Conservation (phyloP, 306 rosid genomes). For the Clitoria ternatea region DNA sequence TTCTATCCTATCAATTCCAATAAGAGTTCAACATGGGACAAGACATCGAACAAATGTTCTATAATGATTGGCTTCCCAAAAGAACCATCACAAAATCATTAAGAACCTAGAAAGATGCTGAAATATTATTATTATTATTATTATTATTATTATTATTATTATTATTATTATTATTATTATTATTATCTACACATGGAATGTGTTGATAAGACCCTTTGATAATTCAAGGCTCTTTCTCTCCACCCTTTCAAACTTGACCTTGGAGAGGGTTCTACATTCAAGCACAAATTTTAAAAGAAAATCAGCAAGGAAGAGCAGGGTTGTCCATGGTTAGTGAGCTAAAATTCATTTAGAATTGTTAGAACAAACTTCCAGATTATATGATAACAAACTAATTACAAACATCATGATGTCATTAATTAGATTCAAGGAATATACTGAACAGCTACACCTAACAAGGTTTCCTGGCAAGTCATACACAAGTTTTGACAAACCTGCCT, state of each 20-base stretch:
- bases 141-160: too few species aligned
- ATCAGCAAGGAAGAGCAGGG: background rate
- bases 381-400: conserved; percentile 7
- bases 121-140: too few species aligned
- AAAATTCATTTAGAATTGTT: conserved; percentile 21
- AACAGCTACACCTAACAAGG: conserved; percentile 21
- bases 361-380: background rate
- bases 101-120: conserved; percentile 7
- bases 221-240: background rate
- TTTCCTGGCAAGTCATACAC: conserved; percentile 36
- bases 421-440: conserved; percentile 18
- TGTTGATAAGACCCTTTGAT: background rate
- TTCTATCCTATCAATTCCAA: background rate
- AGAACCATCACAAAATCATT: conserved; percentile 1
- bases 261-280: background rate
- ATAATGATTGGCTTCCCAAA: background rate
- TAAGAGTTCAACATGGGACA: background rate
- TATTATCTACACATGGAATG: background rate
- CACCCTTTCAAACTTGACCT: background rate
- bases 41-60: background rate
- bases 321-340: background rate
- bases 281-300: conserved; percentile 13
- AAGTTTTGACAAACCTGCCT: conserved; percentile 99
- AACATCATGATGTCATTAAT: conserved; percentile 2
- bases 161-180: too few species aligned